Evolutionary conservation across 2,329 filamentous ascomycete genomes (phyloP).

Genomic region (Apiospora hydei): DNA sequence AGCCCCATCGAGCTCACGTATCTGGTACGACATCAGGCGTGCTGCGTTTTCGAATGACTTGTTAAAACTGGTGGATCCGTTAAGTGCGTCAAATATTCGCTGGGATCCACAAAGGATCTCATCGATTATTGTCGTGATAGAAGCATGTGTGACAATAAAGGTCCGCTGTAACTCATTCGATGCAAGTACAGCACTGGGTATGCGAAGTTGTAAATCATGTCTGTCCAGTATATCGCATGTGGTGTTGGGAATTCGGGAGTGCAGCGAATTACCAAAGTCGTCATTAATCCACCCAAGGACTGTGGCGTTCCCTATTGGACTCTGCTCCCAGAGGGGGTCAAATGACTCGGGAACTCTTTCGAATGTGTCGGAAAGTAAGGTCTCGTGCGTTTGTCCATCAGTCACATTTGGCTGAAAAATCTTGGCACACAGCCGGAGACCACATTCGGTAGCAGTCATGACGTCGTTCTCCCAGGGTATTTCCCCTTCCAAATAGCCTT

Average conservation of each 20-base stretch:
- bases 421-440: conserved; percentile 35
- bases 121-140: background rate
- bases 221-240: background rate
- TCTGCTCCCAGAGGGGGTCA: background rate
- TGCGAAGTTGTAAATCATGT: background rate
- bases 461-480: conserved; percentile 30
- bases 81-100: conserved; percentile 8
- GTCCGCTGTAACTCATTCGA: background rate
- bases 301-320: too few species aligned
- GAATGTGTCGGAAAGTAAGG: background rate
- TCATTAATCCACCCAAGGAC: background rate
- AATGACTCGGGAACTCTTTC: conserved; percentile 29
- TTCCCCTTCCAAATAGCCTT: background rate
- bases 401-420: conserved; percentile 29
- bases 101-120: background rate
- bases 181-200: background rate
- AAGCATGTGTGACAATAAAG: background rate
- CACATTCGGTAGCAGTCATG: conserved; percentile 36
- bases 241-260: background rate
- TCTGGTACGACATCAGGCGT: conserved; percentile 30
- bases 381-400: conserved; percentile 25
- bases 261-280: background rate
- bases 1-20: conserved; percentile 29
- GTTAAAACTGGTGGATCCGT: conserved; percentile 13
- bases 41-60: conserved; percentile 31